Evolutionary conservation across 805 yeast genomes (phyloP), one percentile per base, ranked within the genome.

Genomic region (Metschnikowia borealis): DNA sequence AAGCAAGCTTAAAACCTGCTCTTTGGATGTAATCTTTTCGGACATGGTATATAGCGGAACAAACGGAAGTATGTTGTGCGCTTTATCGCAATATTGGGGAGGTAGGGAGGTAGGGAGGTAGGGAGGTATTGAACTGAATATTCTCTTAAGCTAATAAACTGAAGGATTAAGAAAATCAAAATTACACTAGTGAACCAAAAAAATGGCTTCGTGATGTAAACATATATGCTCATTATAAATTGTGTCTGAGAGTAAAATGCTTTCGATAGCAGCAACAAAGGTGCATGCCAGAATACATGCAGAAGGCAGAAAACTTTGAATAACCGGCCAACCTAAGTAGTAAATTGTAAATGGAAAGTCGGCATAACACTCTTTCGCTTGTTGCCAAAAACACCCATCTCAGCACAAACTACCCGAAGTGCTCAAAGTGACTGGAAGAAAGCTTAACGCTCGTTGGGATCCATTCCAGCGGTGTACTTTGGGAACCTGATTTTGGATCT

Each of bases 1-100:
- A 8, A 94, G 68, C 43, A 94, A 70, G 6, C 69, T 62, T 47
- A 78, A 68, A 4, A 80, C 86, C 33, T 78, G 78, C 18, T 71
- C 73, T 49, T 70, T 73, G 18, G 69, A 61, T 15, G 69, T 67
- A 40, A 87, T 65, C 59, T 85, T 83, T 1, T 62, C 58, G 7
- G 88, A 76, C 77, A 75, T 76, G 44, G 18, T 20, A 32, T 13
- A 17, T 6, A 17, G 26, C 21, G 45, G 32, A 32, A 31, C 14
- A 14, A 15, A 42, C 26, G 29, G 18, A 42, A 39, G 17, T 21
- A 21, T 26, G 10, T 33, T 14, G 45, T 14, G 45, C 45, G 45
- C 44, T 42, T 33, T 42, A 42, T 33, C 45, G 45, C 37, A 33
- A 21, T 32, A n/a, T 11, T 41, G 11, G 13, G 36, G 36, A 41